These are phyloP conservation scores for Sherardia arvensis DNA, from an alignment of 257 asterid genomes.

Conservation along the genomic window DNA sequence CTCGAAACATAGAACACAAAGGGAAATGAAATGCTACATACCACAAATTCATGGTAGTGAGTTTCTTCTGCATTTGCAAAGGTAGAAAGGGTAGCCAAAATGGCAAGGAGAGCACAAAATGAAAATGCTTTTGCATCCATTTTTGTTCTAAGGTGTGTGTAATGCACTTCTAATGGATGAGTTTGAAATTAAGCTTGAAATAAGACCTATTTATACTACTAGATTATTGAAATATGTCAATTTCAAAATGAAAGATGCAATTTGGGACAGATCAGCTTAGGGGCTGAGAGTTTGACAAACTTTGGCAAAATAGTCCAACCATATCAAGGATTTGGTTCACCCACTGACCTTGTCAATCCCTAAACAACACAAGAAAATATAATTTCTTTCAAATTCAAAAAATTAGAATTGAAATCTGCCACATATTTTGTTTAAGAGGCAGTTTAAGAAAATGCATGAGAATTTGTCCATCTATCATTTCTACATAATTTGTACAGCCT, in stretches of 20 bases:
- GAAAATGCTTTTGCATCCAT: slow-evolving; percentile 13
- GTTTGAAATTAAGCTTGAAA: slow-evolving; percentile 1
- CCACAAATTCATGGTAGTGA: slow-evolving; percentile 25
- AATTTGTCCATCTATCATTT: no score
- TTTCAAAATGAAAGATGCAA: neutral
- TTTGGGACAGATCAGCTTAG: slow-evolving; percentile 5
- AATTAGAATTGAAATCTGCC: no score
- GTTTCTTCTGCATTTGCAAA: slow-evolving; percentile 17
- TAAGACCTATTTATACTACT: slow-evolving; percentile 29
- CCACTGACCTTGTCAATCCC: slow-evolving; percentile 21
- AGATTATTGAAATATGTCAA: slow-evolving; percentile 2
- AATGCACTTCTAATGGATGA: slow-evolving; percentile 11
- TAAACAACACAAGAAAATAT: neutral
- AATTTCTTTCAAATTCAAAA: no score
- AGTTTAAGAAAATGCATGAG: no score
- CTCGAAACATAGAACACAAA: neutral
- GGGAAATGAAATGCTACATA: neutral
- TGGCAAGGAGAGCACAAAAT: slow-evolving; percentile 8
- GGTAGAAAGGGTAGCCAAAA: slow-evolving; percentile 21
- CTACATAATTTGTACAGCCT: no score
- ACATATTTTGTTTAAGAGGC: no score
- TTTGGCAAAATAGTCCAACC: slow-evolving; percentile 34
- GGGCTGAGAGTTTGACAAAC: slow-evolving; percentile 14
- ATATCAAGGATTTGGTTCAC: slow-evolving; percentile 38
- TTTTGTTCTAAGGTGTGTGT: slow-evolving; percentile 3